phyloP scores from a whole-genome alignment of 2,329 filamentous ascomycete species.

The Paecilomyces formosus region DNA sequence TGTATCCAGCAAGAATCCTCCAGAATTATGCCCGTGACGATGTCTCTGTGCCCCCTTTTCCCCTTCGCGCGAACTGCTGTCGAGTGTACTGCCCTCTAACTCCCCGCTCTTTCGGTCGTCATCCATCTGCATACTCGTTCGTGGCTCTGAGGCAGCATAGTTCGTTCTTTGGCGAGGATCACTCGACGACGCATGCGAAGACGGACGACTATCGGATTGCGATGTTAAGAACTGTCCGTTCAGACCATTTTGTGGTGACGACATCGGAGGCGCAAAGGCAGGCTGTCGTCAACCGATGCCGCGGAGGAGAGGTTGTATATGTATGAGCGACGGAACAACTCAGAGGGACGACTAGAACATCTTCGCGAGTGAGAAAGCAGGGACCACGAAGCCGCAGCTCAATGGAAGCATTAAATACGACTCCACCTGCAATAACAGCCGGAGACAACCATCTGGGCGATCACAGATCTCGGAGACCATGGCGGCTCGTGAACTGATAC shows the following conservation, averaged over 20 bases:
- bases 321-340: background rate
- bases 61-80: constrained; percentile 27
- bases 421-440: background rate
- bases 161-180: constrained; percentile 7
- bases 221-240: background rate
- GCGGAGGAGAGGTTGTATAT: background rate
- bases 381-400: background rate
- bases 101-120: constrained; percentile 19
- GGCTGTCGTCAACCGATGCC: background rate
- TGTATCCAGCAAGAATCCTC: constrained; percentile 41
- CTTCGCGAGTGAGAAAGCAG: background rate
- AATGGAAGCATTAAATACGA: background rate
- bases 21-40: constrained; percentile 23
- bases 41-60: constrained; percentile 17
- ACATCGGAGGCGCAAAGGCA: background rate
- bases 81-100: constrained; percentile 29
- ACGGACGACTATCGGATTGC: background rate
- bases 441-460: constrained; percentile 11
- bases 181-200: background rate
- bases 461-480: background rate
- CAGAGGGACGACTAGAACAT: background rate
- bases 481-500: background rate
- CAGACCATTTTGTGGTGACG: background rate
- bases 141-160: constrained; percentile 11
- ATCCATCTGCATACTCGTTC: constrained; percentile 15